Percentiles rank a stretch among this genome's conserved stretches.
phyloP scores from a whole-genome alignment of 176 grass and related monocot genomes.

The Aegilops sharonensis region DNA sequence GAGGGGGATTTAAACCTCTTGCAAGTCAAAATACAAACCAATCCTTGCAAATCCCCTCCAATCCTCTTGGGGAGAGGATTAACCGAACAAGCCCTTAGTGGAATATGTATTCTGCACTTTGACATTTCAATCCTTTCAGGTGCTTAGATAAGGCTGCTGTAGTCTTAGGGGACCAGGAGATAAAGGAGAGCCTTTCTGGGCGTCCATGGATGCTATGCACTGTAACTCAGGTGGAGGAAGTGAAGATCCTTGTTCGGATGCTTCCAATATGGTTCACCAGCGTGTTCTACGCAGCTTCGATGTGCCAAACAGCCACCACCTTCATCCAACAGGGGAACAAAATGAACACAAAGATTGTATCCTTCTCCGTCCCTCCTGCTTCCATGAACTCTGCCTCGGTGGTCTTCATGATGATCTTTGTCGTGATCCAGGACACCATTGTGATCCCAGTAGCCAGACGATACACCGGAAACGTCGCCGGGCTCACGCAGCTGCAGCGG shows the following conservation, averaged over 20 bases:
- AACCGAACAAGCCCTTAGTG: background rate
- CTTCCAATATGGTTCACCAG: conserved; percentile 77
- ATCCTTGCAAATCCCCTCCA: no score
- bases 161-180: conserved; percentile 40
- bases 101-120: background rate
- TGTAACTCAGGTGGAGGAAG: conserved; percentile 83
- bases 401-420: conserved; percentile 69
- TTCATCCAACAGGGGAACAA: conserved; percentile 80
- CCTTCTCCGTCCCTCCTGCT: conserved; percentile 72
- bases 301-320: conserved; percentile 72
- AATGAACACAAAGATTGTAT: conserved; percentile 64
- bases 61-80: no score
- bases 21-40: no score
- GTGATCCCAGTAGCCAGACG: conserved; percentile 53
- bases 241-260: conserved; percentile 87
- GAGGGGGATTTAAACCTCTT: no score
- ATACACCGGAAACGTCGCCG: conserved; percentile 44
- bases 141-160: conserved; percentile 79
- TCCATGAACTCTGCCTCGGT: conserved; percentile 69
- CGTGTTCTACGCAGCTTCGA: conserved; percentile 59
- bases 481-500: conserved; percentile 71
- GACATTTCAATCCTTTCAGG: conserved; percentile 39
- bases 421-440: conserved; percentile 57
- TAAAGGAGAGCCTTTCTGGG: conserved; percentile 18
- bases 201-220: conserved; percentile 43